Base-by-base conservation (phyloP, 352 stramenopile species). In the Elongisporangium undulatum region DNA sequence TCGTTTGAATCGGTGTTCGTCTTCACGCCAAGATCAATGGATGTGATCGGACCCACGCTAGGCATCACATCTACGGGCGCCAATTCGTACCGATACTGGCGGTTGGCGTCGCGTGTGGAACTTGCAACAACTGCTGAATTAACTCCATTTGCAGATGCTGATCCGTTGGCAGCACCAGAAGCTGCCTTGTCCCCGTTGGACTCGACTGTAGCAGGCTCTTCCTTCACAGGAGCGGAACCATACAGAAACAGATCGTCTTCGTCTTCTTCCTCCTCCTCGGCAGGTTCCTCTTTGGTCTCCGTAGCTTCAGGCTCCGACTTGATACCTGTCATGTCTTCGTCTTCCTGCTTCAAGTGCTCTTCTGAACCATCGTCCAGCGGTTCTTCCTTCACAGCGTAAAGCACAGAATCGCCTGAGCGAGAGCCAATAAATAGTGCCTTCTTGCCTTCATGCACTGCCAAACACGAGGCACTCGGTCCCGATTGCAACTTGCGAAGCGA, bases 341-440 rank as follows among this genome's bases (percentile, higher is more conserved):
- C 48, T 59, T 66, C 54, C 19, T 57, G n/a, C 13, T 52, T 63
- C 13, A 64, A 59, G 23, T 72, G 62, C 16, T 71, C 60, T 10
- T 67, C 54, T 6, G 60, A 54, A 24, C 24, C 41, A 23, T 66
- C 55, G 13, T 64, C 26, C 8, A 68, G 53, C 26, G 65, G 71
- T 29, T 84, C 73, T 55, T 79, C 66, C n/a, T 81, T 54, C 24
- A 78, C 79, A 19, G 77, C 61, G 53, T 87, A 92, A 17, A 95
- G 49, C 23, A 92, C 68, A 1, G 86, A 95, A 56, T 95, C 83
- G 1, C 86, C 86, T 0, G 82, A 89, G 13, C 83, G 69, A 45
- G 86, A 92, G n/a, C 86, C 86, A 16, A 95, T 66, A 62, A 95
- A 95, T 9, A 95, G 45, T 9, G 82, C 89, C 53, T 87, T 82